Conservation (phyloP, 805 yeast genomes). For the Wickerhamomyces strasburgensis region DNA sequence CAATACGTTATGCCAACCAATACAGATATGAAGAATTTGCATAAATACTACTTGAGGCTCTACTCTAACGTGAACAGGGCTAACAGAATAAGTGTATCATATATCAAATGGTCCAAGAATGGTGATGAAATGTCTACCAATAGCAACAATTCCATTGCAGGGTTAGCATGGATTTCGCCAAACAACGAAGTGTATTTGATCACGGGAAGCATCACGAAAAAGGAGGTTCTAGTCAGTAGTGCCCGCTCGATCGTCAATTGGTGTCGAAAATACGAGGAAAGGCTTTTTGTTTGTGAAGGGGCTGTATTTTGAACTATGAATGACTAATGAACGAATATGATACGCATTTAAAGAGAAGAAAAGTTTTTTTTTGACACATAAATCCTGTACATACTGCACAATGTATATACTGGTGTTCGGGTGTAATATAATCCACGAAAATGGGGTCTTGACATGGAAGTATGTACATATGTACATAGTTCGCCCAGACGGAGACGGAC, state of each 20-base stretch:
- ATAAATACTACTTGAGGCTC: constrained; percentile 19
- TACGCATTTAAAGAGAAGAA: background rate
- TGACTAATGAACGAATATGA: background rate
- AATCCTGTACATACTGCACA: no score
- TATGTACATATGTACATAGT: no score
- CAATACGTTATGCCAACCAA: constrained; percentile 48
- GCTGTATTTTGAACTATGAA: constrained; percentile 42
- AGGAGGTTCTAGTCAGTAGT: constrained; percentile 53
- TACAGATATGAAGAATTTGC: constrained; percentile 15
- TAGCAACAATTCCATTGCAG: constrained; percentile 26
- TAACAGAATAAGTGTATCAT: constrained; percentile 40
- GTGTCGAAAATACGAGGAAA: constrained; percentile 66
- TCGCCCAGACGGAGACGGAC: no score
- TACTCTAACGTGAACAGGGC: constrained; percentile 26
- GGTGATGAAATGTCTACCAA: constrained; percentile 1
- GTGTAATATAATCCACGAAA: no score
- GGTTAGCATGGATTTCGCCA: constrained; percentile 52
- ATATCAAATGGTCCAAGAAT: constrained; percentile 36
- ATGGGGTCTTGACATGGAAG: no score
- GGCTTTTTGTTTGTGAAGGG: constrained; percentile 73
- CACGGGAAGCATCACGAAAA: constrained; percentile 52
- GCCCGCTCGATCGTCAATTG: constrained; percentile 65
- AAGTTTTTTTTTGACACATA: no score
- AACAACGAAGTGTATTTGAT: constrained; percentile 59
- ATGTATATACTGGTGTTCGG: no score